Conservation (phyloP, 805 yeast species). For the Monosporozyma siamensis region DNA sequence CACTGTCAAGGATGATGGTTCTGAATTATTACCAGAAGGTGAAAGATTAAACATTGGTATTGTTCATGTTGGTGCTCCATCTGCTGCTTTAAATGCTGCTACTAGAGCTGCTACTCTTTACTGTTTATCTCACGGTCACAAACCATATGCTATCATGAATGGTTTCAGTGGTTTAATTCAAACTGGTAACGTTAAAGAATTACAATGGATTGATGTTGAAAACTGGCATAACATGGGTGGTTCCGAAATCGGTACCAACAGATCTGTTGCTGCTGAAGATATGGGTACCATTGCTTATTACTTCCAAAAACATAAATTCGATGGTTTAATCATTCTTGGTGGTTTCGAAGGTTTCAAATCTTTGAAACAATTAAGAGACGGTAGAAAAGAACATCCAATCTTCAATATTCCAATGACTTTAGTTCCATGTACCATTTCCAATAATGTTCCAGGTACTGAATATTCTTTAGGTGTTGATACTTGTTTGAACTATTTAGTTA, state of each 20-base stretch:
- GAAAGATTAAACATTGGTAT: slow-evolving; percentile 71
- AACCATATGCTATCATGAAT: slow-evolving; percentile 81
- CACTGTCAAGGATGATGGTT: slow-evolving; percentile 57
- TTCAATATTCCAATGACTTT: slow-evolving; percentile 91
- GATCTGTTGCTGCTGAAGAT: slow-evolving; percentile 75
- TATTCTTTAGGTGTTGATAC: slow-evolving; percentile 94
- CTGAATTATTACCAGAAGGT: slow-evolving; percentile 47
- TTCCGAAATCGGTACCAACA: slow-evolving; percentile 93
- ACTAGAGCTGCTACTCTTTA: slow-evolving; percentile 83
- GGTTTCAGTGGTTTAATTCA: slow-evolving; percentile 89
- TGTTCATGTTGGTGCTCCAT: slow-evolving; percentile 92
- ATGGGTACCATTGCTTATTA: slow-evolving; percentile 87
- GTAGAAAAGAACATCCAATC: slow-evolving; percentile 73
- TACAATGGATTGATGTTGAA: slow-evolving; percentile 80
- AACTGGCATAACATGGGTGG: slow-evolving; percentile 89
- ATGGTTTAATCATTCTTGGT: slow-evolving; percentile 86
- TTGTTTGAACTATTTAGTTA: slow-evolving; percentile 81
- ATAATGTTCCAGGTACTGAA: slow-evolving; percentile 98
- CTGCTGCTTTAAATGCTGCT: slow-evolving; percentile 92
- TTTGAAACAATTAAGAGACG: slow-evolving; percentile 68
- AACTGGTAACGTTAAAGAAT: slow-evolving; percentile 70
- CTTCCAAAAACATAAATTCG: slow-evolving; percentile 78
- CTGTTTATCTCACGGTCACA: slow-evolving; percentile 84
- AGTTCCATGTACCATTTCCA: slow-evolving; percentile 92
- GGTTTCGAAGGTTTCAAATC: slow-evolving; percentile 96